Evolutionary conservation across 2,329 filamentous ascomycete genomes (phyloP), one percentile per base, ranked within the genome.

Genomic region (Monosporascus ibericus): DNA sequence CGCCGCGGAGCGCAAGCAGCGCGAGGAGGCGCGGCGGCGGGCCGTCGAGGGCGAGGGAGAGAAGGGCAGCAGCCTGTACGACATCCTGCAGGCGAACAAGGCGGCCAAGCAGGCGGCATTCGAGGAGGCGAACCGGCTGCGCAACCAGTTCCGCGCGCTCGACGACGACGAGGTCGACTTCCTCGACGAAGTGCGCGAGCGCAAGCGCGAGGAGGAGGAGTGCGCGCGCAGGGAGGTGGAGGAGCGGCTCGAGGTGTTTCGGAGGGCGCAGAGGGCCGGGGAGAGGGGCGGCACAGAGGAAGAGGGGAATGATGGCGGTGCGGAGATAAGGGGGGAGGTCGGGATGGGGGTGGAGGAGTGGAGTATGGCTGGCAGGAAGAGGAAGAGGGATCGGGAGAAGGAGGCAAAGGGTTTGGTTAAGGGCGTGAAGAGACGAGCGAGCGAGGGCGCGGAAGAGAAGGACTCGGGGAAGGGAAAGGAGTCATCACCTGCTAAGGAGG

Each of bases 71-170:
- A 85, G 78, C 49, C 75, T 94, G 27, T 94, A 79, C 65, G 89
- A 92, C 44, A 78, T 88, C 2, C 70, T 94, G 49, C 86, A 92
- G 70, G 88, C 86, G 44, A 94, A 94, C 70, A 92, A 92, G 81
- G 88, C 85, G 58, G 87, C 87, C 53, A 92, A 92, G 70, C 87
- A 92, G 71, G 88, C 88, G 20, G 87, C 85, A 8, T 90, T 91
- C 67, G 88, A 91, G 67, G 88, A 92, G 68, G 77, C 85, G 57
- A 80, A 78, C 57, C 79, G 79, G 58, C 74, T 92, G 49, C 81
- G 82, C 63, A 88, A 92, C 63, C 89, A 92, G 72, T 92, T 91
- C 66, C 81, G 85, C 39, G 77, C 86, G 3, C 76, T 94, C 30
- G 86, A 92, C 65, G 87, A 90, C 54, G 87, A 91, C 65, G 89